These are phyloP conservation scores for Candida silvatica DNA, from an alignment of 805 yeast species.

Conservation along the genomic window DNA sequence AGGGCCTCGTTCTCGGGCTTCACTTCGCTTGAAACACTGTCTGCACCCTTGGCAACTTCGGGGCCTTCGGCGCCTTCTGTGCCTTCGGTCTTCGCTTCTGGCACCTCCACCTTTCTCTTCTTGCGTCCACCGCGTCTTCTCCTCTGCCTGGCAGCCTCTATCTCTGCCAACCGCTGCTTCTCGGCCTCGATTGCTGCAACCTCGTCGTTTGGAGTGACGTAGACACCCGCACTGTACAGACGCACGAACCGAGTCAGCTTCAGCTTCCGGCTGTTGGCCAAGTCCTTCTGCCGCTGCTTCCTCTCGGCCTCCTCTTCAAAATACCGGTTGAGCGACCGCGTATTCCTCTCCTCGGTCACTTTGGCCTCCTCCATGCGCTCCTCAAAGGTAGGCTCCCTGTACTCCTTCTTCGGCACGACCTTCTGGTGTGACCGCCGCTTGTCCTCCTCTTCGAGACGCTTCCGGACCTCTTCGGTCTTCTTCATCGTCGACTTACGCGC, in stretches of 20 bases:
- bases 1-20: slow-evolving; percentile 7
- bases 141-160: slow-evolving; percentile 21
- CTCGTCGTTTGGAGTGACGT: slow-evolving; percentile 59
- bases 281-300: slow-evolving; percentile 67
- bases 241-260: slow-evolving; percentile 55
- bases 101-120: slow-evolving; percentile 1
- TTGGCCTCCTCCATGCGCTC: slow-evolving; percentile 75
- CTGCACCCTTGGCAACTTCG: slow-evolving; percentile 9
- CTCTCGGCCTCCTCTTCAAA: slow-evolving; percentile 79
- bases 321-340: slow-evolving; percentile 64
- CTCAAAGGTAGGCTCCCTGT: slow-evolving; percentile 52
- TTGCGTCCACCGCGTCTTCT: slow-evolving; percentile 9
- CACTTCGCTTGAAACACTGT: not conserved
- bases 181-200: slow-evolving; percentile 33
- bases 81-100: not conserved
- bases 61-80: slow-evolving; percentile 5
- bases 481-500: slow-evolving; percentile 71
- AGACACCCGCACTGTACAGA: slow-evolving; percentile 36
- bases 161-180: slow-evolving; percentile 26
- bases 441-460: slow-evolving; percentile 63
- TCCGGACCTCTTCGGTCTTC: slow-evolving; percentile 68
- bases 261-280: slow-evolving; percentile 56
- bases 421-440: slow-evolving; percentile 31
- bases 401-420: slow-evolving; percentile 26
- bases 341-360: slow-evolving; percentile 74